Base-by-base conservation (phyloP, 768 basidiomycete genomes). In the Hericium erinaceus region DNA sequence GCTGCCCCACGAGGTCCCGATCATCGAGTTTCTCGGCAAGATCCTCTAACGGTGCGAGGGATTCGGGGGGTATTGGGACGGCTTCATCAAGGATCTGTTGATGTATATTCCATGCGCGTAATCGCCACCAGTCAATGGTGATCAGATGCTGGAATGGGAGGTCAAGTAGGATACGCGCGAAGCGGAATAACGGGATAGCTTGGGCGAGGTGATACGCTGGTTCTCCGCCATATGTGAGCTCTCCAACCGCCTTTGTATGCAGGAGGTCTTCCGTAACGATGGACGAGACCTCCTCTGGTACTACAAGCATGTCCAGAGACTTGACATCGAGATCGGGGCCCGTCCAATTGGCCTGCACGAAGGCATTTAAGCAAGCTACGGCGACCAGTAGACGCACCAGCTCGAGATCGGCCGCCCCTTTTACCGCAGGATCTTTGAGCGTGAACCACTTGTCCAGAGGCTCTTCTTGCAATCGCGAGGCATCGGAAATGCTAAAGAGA, bases 311-410 rank as follows among this genome's bases (percentile, higher is more conserved):
- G 39, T 73, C 74, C 62, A 72, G 64, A 48, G 78, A 67, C 60
- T 71, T 69, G 60, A 94, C 69, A 58, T 83, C 74, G 46, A 97
- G 78, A 64, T 89, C 80, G 2, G 97, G 97, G 5, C 97, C 97
- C 0, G 95, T 98, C 93, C 94, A 99, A 71, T 99, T 99, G 28
- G 76, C 78, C 69, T 99, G 97, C 4, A 94, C 76, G 73, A 95
- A 99, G 0, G 90, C 83, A 61, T 97, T 92, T 22, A 98, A 75
- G 60, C 86, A 87, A 6, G 92, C 84, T 10, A 95, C 77, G 0
- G 83, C 92, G 10, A 92, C 61, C 11, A 81, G 69, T 40, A 98
- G 74, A 33, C 77, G 78, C 39, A 77, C 59, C 20, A 86, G 64
- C 67, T 89, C 88, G 40, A 70, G 71, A 46, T 79, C 77, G 13